Percentiles rank a stretch among this genome's conserved stretches.
Conservation (phyloP, 805 yeast genomes). For the Priceomyces fermenticarens region DNA sequence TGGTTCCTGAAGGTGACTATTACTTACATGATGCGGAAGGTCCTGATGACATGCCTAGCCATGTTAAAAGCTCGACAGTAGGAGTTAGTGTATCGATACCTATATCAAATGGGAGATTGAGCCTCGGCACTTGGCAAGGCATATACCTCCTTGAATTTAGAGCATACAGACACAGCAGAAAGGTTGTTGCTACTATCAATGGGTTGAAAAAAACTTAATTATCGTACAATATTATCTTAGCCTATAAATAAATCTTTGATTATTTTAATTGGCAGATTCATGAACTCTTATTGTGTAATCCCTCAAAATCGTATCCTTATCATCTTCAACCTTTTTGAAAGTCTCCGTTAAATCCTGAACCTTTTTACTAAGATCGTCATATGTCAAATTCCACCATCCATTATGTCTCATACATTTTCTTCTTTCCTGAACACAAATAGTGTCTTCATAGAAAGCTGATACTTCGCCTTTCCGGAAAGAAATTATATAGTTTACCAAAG, state of each 20-base stretch:
- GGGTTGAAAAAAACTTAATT: conserved; percentile 41
- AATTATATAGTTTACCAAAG: conserved; percentile 10
- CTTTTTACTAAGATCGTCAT: conserved; percentile 28
- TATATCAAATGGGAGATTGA: conserved; percentile 62
- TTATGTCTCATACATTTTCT: conserved; percentile 55
- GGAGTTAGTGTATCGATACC: conserved; percentile 71
- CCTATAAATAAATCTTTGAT: neutral
- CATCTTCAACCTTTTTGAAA: conserved; percentile 24
- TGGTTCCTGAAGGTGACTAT: conserved; percentile 62
- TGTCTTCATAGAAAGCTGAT: conserved; percentile 10
- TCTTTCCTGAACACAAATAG: conserved; percentile 50
- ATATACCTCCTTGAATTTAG: conserved; percentile 76
- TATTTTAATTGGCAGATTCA: conserved; percentile 9
- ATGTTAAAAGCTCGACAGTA: conserved; percentile 56
- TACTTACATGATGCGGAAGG: conserved; percentile 74
- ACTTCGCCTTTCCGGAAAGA: conserved; percentile 12
- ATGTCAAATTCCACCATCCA: conserved; percentile 44
- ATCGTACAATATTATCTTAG: neutral
- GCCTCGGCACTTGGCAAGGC: conserved; percentile 86
- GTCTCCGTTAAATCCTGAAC: conserved; percentile 33
- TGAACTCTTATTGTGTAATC: conserved; percentile 33
- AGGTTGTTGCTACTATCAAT: conserved; percentile 69
- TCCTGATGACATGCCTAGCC: conserved; percentile 84
- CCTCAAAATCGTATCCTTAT: conserved; percentile 27
- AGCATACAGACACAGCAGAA: conserved; percentile 58